Percentiles rank a stretch among this genome's conserved stretches.
Evolutionary conservation across 352 stramenopile species (phyloP).

Genomic region (Globisporangium megalacanthum): DNA sequence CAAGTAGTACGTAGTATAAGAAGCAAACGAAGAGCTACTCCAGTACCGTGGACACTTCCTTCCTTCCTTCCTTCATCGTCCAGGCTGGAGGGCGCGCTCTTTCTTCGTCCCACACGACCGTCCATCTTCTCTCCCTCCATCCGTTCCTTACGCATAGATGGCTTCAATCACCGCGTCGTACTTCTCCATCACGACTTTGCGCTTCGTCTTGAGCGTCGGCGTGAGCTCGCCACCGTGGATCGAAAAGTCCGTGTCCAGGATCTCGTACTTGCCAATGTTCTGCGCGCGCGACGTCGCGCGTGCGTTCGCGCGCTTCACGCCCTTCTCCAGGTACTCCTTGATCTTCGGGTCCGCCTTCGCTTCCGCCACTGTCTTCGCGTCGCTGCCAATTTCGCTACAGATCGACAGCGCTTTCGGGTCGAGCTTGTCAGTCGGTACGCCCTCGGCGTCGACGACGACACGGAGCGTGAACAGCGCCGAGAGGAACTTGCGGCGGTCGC

Average conservation of each 20-base stretch:
- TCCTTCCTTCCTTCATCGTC: no score
- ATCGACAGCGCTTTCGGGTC: constrained; percentile 60
- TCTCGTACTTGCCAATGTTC: constrained; percentile 82
- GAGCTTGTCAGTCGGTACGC: constrained; percentile 74
- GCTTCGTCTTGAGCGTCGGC: constrained; percentile 96
- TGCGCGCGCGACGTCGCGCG: constrained; percentile 76
- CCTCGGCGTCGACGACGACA: constrained; percentile 76
- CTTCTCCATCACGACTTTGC: constrained; percentile 90
- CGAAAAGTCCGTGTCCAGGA: constrained; percentile 89
- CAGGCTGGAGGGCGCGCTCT: no score
- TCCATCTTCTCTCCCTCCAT: not conserved
- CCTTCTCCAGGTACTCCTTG: constrained; percentile 63
- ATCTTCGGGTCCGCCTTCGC: constrained; percentile 73
- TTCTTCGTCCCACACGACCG: not conserved
- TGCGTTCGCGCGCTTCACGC: constrained; percentile 74
- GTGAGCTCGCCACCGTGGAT: constrained; percentile 91
- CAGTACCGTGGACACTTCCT: no score
- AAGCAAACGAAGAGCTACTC: no score
- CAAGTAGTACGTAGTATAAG: no score
- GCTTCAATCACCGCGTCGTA: constrained; percentile 86
- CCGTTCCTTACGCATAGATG: constrained; percentile 71
- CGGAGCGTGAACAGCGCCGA: constrained; percentile 84
- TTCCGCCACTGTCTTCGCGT: constrained; percentile 62
- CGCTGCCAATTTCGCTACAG: constrained; percentile 57
- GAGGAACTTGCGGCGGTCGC: constrained; percentile 92